These are phyloP conservation scores for Pseudogymnoascus sp. DNA, from an alignment of 2,329 filamentous ascomycete species.

Conservation along the genomic window DNA sequence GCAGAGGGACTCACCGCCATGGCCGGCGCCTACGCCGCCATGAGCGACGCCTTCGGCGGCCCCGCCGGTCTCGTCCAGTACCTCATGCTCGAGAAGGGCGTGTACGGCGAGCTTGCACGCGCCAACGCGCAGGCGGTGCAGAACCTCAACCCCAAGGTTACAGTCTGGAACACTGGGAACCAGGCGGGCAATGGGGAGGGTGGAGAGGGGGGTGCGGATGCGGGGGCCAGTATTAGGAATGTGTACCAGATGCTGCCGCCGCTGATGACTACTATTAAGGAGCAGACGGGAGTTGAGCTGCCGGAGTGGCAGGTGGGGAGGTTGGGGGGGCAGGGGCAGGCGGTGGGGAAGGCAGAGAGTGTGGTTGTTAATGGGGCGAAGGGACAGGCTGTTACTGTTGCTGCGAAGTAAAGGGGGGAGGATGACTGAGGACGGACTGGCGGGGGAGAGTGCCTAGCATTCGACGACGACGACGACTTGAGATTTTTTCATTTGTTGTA, in stretches of 20 bases:
- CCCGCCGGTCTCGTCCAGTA: slow-evolving; percentile 72
- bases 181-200: slow-evolving; percentile 32
- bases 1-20: slow-evolving; percentile 70
- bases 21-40: slow-evolving; percentile 69
- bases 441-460: not conserved
- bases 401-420: not conserved
- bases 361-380: not conserved
- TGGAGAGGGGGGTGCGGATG: slow-evolving; percentile 42
- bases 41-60: slow-evolving; percentile 67
- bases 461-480: not conserved
- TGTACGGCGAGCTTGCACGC: slow-evolving; percentile 67
- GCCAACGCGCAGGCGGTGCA: slow-evolving; percentile 69
- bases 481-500: not conserved
- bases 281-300: slow-evolving; percentile 76
- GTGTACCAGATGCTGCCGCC: slow-evolving; percentile 80
- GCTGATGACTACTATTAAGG: slow-evolving; percentile 75
- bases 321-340: slow-evolving; percentile 28
- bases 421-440: not conserved
- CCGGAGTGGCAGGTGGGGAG: slow-evolving; percentile 66
- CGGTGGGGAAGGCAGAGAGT: not conserved
- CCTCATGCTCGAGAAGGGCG: slow-evolving; percentile 79
- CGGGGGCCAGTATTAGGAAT: slow-evolving; percentile 61
- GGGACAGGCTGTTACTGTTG: not conserved
- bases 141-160: slow-evolving; percentile 81
- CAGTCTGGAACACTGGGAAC: slow-evolving; percentile 74